These are phyloP conservation scores for Neonectria neomacrospora DNA, from an alignment of 2,329 filamentous ascomycete genomes.

Conservation along the genomic window DNA sequence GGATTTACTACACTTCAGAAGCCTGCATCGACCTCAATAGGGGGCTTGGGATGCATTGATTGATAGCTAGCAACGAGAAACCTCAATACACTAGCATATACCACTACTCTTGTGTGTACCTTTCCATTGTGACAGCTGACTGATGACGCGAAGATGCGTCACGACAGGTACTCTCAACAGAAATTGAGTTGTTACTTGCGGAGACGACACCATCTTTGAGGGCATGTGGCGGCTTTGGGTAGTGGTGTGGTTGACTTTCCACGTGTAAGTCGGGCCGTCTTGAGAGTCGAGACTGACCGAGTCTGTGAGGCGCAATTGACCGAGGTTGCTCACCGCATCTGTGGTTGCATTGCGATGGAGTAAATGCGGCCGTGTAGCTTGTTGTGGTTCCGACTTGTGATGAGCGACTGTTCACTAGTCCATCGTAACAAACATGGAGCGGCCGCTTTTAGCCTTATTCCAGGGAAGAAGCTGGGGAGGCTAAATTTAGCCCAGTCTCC, in stretches of 20 bases:
- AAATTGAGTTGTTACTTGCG: slow-evolving; percentile 4
- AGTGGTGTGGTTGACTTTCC: slow-evolving; percentile 2
- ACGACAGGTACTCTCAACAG: neutral
- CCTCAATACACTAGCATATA: slow-evolving; percentile 14
- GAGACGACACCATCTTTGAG: neutral
- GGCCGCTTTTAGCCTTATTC: neutral
- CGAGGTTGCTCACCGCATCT: slow-evolving; percentile 15
- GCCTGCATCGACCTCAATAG: neutral
- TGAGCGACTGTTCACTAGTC: neutral
- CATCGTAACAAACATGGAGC: neutral
- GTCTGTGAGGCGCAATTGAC: neutral
- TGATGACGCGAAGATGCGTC: neutral
- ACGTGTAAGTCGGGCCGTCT: slow-evolving; percentile 25
- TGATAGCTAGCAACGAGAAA: slow-evolving; percentile 20
- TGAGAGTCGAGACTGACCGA: slow-evolving; percentile 14
- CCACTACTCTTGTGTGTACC: neutral
- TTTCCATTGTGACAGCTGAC: slow-evolving; percentile 12
- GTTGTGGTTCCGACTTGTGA: neutral
- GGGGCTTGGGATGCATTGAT: slow-evolving; percentile 4
- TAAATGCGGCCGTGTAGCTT: neutral
- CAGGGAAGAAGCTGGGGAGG: neutral
- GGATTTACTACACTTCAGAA: slow-evolving; percentile 18
- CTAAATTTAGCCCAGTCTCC: slow-evolving; percentile 17
- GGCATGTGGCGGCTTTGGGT: slow-evolving; percentile 3
- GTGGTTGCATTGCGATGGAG: neutral